Evolutionary conservation across 1,284 basidiomycete species (phyloP), one percentile per base, ranked within the genome.

Genomic region (Rhodotorula sp.): DNA sequence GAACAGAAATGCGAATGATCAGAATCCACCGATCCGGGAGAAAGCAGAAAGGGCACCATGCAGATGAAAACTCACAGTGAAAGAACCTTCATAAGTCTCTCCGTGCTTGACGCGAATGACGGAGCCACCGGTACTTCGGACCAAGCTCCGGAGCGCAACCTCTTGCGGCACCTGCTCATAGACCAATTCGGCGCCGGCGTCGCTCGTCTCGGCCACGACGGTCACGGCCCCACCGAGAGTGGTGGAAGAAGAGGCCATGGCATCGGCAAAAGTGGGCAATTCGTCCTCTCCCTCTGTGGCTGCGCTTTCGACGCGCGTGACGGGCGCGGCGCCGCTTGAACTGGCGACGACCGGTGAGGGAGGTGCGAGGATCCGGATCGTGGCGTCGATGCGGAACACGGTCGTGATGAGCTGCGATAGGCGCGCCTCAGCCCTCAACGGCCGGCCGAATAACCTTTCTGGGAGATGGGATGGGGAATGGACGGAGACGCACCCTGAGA

Each of bases 361-460:
- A 31, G 61, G 47, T 2, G 59, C 5, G 43, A 64, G 57, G 29
- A 63, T 57, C 3, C 57, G 39, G 29, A 68, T 58, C 20, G 56
- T 23, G 29, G 62, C 67, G 49, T 64, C 62, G 62, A 68, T 64
- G 43, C 62, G 67, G 67, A 68, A 68, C 43, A 64, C 57, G 46
- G 62, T 56, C 15, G 67, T 68, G 21, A 56, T 20, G 31, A 67
- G 60, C 60, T 67, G 23, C 20, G 43, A 16, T 3, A 18, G 26
- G 34, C 34, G 5, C 8, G 34, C 5, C 1, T 34, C 8, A 34
- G 34, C 34, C 6, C 34, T 34, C 34, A 34, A 34, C 15, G 29
- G 20, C 7, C 14, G 46, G 1, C 3, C n/a, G 15, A 0, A 34
- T 15, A 10, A 26, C 7, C 18, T 6, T 6, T 21, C 5, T 20